These are phyloP conservation scores for Yamadazyma spencermartinsiae DNA, from an alignment of 1,139 yeast genomes.

Conservation along the genomic window DNA sequence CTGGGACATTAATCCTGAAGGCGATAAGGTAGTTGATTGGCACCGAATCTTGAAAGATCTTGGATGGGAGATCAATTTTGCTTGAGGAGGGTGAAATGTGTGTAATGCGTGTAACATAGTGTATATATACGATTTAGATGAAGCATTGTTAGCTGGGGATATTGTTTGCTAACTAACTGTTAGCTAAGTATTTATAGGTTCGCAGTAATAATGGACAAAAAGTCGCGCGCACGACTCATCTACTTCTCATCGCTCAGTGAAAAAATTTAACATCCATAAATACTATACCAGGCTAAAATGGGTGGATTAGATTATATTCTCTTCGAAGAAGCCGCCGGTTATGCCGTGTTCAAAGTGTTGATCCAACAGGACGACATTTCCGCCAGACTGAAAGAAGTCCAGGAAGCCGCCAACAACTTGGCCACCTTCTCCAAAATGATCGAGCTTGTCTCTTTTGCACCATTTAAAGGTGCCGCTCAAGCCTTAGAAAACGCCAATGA, in stretches of 20 bases:
- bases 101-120: background rate
- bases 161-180: too few species aligned
- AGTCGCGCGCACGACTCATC: background rate
- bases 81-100: slow-evolving; percentile 27
- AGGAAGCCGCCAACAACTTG: slow-evolving; percentile 84
- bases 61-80: slow-evolving; percentile 82
- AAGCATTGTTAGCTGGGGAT: too few species aligned
- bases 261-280: background rate
- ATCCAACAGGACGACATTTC: slow-evolving; percentile 95
- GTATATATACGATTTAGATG: background rate
- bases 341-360: slow-evolving; percentile 92
- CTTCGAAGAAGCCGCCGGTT: slow-evolving; percentile 98
- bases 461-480: slow-evolving; percentile 98
- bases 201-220: too few species aligned
- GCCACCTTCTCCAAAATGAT: slow-evolving; percentile 89
- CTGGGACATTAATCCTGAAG: slow-evolving; percentile 41
- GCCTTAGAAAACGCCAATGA: slow-evolving; percentile 98
- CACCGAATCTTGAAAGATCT: slow-evolving; percentile 60
- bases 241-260: background rate
- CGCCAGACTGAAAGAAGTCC: slow-evolving; percentile 89
- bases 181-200: too few species aligned
- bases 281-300: slow-evolving; percentile 24
- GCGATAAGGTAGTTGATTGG: slow-evolving; percentile 58
- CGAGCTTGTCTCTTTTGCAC: slow-evolving; percentile 93
- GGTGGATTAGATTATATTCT: slow-evolving; percentile 87